Evolutionary conservation across 2,329 filamentous ascomycete genomes (phyloP).

Genomic region (Nemania sp.): DNA sequence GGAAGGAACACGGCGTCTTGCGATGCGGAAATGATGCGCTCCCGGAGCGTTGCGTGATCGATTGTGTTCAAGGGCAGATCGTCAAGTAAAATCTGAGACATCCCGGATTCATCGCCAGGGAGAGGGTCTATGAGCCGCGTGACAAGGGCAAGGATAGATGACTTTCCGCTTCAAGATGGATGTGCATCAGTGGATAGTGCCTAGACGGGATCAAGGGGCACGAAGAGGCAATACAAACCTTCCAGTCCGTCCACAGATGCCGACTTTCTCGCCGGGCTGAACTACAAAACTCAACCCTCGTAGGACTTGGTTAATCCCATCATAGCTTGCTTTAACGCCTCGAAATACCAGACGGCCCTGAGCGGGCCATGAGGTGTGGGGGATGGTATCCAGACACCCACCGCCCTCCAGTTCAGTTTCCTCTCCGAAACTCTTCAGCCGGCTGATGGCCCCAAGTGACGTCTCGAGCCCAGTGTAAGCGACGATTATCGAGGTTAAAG

Average conservation of each 20-base stretch:
- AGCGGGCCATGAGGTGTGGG: neutral
- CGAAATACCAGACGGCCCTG: neutral
- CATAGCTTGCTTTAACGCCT: neutral
- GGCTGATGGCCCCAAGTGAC: constrained; percentile 40
- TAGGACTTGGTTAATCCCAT: constrained; percentile 10
- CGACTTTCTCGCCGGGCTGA: constrained; percentile 12
- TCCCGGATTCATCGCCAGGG: too few relatives aligned
- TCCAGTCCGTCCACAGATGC: constrained; percentile 14
- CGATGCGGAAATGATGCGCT: constrained; percentile 47
- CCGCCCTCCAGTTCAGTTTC: constrained; percentile 25
- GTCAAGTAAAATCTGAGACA: constrained; percentile 43
- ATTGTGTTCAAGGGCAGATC: constrained; percentile 39
- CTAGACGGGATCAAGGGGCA: neutral
- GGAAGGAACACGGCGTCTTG: constrained; percentile 50
- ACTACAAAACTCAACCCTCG: constrained; percentile 5
- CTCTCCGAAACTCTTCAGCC: constrained; percentile 37
- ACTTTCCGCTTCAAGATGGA: constrained; percentile 46
- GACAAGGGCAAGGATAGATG: constrained; percentile 45
- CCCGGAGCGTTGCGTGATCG: constrained; percentile 42
- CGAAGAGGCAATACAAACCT: neutral
- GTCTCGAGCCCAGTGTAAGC: constrained; percentile 41
- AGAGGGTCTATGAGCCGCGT: constrained; percentile 46
- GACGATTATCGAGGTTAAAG: constrained; percentile 36
- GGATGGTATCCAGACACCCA: constrained; percentile 1
- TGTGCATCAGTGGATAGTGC: neutral